Percentiles rank a stretch among this genome's conserved stretches.
phyloP scores from a whole-genome alignment of 108 stramenopile genomes.

The Fistulifera solaris region DNA sequence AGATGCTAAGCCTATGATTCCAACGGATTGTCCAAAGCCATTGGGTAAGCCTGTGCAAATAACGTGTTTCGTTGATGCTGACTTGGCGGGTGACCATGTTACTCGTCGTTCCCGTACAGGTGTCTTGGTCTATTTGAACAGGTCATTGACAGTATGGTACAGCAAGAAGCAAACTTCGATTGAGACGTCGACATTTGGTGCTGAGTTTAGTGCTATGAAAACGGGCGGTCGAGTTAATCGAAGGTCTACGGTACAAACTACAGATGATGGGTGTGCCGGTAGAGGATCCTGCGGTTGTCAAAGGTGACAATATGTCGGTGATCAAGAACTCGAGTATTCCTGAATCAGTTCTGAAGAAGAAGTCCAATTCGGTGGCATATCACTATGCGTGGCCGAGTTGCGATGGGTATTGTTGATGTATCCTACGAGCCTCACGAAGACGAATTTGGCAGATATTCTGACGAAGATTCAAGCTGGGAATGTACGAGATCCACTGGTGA shows the following conservation, averaged over 20 bases:
- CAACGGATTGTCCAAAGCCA: slow-evolving; percentile 23
- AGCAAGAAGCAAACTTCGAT: slow-evolving; percentile 45
- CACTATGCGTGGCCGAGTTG: slow-evolving; percentile 33
- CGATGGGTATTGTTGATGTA: slow-evolving; percentile 9
- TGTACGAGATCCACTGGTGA: too few species aligned
- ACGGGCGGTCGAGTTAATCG: slow-evolving; percentile 22
- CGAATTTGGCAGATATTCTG: slow-evolving; percentile 36
- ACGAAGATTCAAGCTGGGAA: slow-evolving; percentile 17
- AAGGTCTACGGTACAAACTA: slow-evolving; percentile 44
- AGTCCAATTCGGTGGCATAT: slow-evolving; percentile 33
- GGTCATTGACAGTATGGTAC: slow-evolving; percentile 36
- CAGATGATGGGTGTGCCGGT: slow-evolving; percentile 48
- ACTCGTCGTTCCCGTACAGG: slow-evolving; percentile 48
- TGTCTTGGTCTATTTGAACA: slow-evolving; percentile 39
- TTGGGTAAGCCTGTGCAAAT: slow-evolving; percentile 17
- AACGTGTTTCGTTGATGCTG: slow-evolving; percentile 36
- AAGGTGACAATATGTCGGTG: slow-evolving; percentile 36
- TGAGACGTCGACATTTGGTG: slow-evolving; percentile 46
- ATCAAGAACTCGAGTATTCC: slow-evolving; percentile 20
- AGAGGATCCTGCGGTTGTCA: slow-evolving; percentile 16
- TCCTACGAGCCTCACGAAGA: slow-evolving; percentile 13
- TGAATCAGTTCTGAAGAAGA: slow-evolving; percentile 38
- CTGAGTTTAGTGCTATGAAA: slow-evolving; percentile 38
- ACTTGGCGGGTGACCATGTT: slow-evolving; percentile 36
- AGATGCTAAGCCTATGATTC: slow-evolving; percentile 16